Percentiles rank a stretch among this genome's conserved stretches.
These are phyloP conservation scores for Apiospora malaysiana DNA, from an alignment of 2,329 filamentous ascomycete species.

Conservation along the genomic window DNA sequence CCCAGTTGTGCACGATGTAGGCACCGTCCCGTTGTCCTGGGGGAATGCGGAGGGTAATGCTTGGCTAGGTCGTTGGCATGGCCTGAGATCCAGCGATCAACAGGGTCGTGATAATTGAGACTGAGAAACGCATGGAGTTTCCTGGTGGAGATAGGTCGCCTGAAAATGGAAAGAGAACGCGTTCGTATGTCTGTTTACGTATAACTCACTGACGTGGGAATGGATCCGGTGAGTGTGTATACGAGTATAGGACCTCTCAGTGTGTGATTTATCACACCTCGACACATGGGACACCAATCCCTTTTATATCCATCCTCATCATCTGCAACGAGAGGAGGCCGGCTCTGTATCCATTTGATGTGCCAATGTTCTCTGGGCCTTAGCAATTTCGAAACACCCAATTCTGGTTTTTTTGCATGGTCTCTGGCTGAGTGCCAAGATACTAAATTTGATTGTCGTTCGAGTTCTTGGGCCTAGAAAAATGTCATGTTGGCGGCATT, in stretches of 20 bases:
- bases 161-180: neutral
- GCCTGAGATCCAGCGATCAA: neutral
- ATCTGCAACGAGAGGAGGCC: neutral
- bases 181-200: neutral
- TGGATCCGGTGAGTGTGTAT: neutral
- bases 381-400: neutral
- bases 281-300: neutral
- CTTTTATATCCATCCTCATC: neutral
- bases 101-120: neutral
- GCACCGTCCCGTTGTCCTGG: neutral
- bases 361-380: neutral
- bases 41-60: neutral
- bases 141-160: neutral
- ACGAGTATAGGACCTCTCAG: too few species aligned
- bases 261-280: too few species aligned
- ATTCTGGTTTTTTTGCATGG: neutral
- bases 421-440: too few species aligned
- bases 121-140: neutral
- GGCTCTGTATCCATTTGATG: too few species aligned
- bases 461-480: too few species aligned
- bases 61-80: neutral
- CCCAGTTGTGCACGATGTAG: neutral
- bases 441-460: too few species aligned
- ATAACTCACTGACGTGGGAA: neutral
- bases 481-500: too few species aligned